Percentiles rank a stretch among this genome's conserved stretches.
These are phyloP conservation scores for Xylariales sp. DNA, from an alignment of 2,329 filamentous ascomycete species.

Conservation along the genomic window DNA sequence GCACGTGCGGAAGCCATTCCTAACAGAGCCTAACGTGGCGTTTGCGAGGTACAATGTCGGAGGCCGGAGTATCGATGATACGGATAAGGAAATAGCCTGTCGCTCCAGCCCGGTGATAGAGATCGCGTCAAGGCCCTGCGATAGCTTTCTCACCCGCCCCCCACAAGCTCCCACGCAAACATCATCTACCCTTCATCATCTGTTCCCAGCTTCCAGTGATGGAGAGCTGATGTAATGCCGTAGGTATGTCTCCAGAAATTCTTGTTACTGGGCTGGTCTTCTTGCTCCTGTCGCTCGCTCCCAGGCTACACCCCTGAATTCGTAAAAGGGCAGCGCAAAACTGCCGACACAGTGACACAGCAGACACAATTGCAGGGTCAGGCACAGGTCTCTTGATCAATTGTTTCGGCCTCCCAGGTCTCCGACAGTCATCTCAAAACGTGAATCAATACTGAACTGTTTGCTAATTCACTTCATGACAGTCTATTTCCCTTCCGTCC, in stretches of 20 bases:
- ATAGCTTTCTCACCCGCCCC: constrained; percentile 5
- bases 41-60: too few species aligned
- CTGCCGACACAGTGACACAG: neutral
- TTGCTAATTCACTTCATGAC: neutral
- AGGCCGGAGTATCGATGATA: neutral
- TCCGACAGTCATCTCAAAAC: neutral
- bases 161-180: constrained; percentile 3
- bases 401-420: neutral
- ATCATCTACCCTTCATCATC: too few species aligned
- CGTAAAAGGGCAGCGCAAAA: too few species aligned
- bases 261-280: neutral
- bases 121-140: constrained; percentile 5
- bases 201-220: neutral
- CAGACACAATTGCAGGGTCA: neutral
- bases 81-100: neutral
- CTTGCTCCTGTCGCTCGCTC: neutral
- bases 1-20: too few species aligned
- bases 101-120: constrained; percentile 3
- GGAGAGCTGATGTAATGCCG: constrained; percentile 7
- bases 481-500: neutral
- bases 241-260: constrained; percentile 1
- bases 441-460: neutral
- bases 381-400: neutral
- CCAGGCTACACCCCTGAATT: neutral
- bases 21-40: too few species aligned